Conservation (phyloP, 305 asterid genomes). For the Rubia peregrina region DNA sequence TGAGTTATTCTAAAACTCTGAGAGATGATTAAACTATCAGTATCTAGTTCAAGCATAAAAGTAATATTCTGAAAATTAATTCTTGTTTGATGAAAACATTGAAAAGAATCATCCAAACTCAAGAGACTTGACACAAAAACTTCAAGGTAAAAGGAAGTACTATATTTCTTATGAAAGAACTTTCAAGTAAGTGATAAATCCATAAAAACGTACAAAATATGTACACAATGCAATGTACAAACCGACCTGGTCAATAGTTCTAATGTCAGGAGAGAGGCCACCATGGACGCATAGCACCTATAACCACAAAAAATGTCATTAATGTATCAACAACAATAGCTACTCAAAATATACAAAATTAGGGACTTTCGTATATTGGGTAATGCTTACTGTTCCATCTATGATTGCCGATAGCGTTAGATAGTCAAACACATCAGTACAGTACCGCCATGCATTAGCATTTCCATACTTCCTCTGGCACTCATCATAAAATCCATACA, state of each 20-base stretch:
- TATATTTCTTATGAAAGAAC: not conserved
- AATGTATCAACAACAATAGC: conserved; percentile 16
- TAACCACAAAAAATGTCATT: conserved; percentile 17
- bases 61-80: conserved; percentile 1
- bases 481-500: conserved; percentile 97
- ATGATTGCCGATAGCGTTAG: conserved; percentile 89
- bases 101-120: not conserved
- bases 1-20: not conserved
- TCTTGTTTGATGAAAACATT: not conserved
- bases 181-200: not conserved
- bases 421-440: conserved; percentile 98
- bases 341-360: conserved; percentile 8
- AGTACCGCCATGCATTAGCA: conserved; percentile 98
- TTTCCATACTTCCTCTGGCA: conserved; percentile 96
- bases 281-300: conserved; percentile 99
- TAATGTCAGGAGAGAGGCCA: conserved; percentile 94
- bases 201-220: not conserved
- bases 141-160: not conserved
- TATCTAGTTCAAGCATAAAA: not conserved
- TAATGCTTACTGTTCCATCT: conserved; percentile 74
- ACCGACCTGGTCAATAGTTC: conserved; percentile 92
- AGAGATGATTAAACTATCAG: not conserved
- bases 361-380: not conserved
- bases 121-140: not conserved
- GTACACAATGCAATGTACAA: conserved; percentile 8